phyloP scores from a whole-genome alignment of 257 asterid genomes.

The Fraxinus anomala region DNA sequence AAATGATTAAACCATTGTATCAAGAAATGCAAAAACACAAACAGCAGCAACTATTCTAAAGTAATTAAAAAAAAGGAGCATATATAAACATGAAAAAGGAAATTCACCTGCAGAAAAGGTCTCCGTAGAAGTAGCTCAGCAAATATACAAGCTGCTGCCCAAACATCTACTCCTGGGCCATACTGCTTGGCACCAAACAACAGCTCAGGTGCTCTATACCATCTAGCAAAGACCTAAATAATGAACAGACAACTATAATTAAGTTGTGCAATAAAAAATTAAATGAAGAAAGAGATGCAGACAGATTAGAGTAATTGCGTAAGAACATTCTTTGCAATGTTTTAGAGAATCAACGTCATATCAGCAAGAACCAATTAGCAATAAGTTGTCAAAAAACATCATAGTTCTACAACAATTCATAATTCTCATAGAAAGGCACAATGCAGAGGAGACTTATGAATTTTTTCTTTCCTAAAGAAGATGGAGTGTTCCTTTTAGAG shows the following conservation, averaged over 20 bases:
- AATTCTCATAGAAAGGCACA: constrained; percentile 5
- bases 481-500: background rate
- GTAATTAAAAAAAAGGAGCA: background rate
- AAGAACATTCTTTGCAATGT: background rate
- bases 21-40: background rate
- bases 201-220: constrained; percentile 99
- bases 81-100: constrained; percentile 3
- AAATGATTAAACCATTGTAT: background rate
- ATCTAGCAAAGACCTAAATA: constrained; percentile 89
- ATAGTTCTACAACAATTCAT: constrained; percentile 1
- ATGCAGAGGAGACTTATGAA: background rate
- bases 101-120: constrained; percentile 86
- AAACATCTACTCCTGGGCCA: constrained; percentile 95
- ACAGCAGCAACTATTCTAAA: background rate
- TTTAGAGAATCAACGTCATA: background rate
- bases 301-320: background rate
- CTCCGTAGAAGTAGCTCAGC: constrained; percentile 92
- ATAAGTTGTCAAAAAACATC: constrained; percentile 7
- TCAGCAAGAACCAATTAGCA: constrained; percentile 16
- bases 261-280: background rate
- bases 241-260: background rate
- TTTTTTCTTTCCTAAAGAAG: background rate
- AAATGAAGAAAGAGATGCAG: constrained; percentile 14
- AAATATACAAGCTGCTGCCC: constrained; percentile 99
- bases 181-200: constrained; percentile 97